A percentile compares a stretch with the other conserved stretches of the same genome.
Evolutionary conservation across 2,329 filamentous ascomycete species (phyloP).

Genomic region (Colletotrichum salicis): DNA sequence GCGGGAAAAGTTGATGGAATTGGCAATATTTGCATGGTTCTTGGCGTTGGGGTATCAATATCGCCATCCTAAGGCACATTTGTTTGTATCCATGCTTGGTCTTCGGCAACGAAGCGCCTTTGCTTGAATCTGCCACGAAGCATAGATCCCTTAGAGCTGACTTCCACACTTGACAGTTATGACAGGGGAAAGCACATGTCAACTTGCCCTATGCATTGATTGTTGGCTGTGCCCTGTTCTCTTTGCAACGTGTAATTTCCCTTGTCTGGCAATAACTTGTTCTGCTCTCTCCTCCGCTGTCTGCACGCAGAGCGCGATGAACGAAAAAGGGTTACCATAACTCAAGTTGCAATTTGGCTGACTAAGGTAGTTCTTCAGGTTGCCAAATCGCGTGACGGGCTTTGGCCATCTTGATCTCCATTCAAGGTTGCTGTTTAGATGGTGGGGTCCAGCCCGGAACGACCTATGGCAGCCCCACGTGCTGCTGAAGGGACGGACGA

Average conservation of each 20-base stretch:
- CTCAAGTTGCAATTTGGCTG: too few species aligned
- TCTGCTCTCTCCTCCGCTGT: too few species aligned
- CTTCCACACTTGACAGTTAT: not conserved
- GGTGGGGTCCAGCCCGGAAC: not conserved
- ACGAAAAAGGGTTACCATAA: not conserved
- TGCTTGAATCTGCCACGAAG: not conserved
- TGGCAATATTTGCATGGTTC: constrained; percentile 10
- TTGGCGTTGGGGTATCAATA: constrained; percentile 16
- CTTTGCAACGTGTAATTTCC: not conserved
- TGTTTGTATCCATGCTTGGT: not conserved
- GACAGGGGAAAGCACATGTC: not conserved
- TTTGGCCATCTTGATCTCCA: too few species aligned
- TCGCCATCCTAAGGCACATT: not conserved
- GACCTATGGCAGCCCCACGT: not conserved
- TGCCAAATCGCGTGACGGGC: not conserved
- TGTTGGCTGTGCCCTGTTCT: not conserved
- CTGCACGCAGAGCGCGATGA: too few species aligned
- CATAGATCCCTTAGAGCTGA: not conserved
- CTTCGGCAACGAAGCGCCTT: not conserved
- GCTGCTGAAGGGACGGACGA: constrained; percentile 15
- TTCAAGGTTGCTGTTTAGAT: not conserved
- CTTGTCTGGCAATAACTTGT: not conserved
- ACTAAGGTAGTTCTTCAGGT: too few species aligned
- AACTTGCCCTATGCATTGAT: not conserved
- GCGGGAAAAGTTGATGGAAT: not conserved